phyloP scores from a whole-genome alignment of 148 eudicot species.

The Polygonum aviculare region DNA sequence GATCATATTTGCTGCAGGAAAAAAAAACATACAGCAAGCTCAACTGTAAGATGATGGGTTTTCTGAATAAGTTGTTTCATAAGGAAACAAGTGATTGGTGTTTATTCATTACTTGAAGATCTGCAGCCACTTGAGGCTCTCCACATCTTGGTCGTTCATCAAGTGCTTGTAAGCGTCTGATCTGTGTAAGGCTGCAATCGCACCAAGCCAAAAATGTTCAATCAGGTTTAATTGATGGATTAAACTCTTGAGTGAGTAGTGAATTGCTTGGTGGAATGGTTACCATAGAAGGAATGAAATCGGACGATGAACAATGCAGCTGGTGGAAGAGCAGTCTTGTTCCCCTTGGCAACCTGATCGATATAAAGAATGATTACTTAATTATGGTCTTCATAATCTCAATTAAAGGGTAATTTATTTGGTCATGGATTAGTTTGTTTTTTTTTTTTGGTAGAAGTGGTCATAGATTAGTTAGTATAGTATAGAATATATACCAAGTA shows the following conservation, averaged over 20 bases:
- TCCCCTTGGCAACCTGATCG: constrained; percentile 32
- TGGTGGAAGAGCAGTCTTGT: constrained; percentile 39
- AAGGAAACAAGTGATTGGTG: background rate
- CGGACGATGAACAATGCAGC: constrained; percentile 46
- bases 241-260: background rate
- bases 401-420: background rate
- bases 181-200: constrained; percentile 48
- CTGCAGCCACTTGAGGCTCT: constrained; percentile 70
- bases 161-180: constrained; percentile 67
- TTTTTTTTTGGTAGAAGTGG: no score
- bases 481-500: constrained; percentile 15
- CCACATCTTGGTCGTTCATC: constrained; percentile 71
- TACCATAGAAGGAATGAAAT: constrained; percentile 53
- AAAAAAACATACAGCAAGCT: no score
- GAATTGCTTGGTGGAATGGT: background rate
- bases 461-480: background rate
- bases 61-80: background rate
- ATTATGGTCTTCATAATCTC: no score
- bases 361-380: background rate
- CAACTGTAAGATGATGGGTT: background rate
- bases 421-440: no score
- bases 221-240: background rate
- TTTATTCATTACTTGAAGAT: constrained; percentile 46
- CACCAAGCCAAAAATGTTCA: background rate
- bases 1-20: constrained; percentile 33